Conservation (phyloP, 1,284 basidiomycete genomes). For the Irpex lacteus region DNA sequence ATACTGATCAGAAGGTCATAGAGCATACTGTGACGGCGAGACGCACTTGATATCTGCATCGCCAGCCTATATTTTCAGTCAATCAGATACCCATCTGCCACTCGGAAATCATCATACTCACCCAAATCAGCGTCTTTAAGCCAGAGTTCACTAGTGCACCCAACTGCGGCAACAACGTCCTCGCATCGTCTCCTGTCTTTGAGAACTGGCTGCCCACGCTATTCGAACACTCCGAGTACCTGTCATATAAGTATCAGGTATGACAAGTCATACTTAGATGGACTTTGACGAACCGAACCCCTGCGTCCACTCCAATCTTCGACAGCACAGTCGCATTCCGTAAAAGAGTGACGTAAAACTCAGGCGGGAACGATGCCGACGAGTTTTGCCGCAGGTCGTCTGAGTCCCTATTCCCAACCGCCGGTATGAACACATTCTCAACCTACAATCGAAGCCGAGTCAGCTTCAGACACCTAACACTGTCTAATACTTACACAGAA, state of each 20-base stretch:
- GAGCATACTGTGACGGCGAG: background rate
- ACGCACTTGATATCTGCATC: constrained; percentile 63
- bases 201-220: constrained; percentile 38
- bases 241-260: constrained; percentile 2
- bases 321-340: constrained; percentile 30
- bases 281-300: background rate
- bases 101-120: constrained; percentile 23
- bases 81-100: background rate
- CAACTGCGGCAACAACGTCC: constrained; percentile 52
- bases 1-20: background rate
- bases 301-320: constrained; percentile 45
- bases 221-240: constrained; percentile 47
- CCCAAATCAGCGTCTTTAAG: constrained; percentile 62
- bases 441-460: constrained; percentile 28
- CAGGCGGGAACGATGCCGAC: constrained; percentile 51
- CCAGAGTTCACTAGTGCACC: constrained; percentile 48
- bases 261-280: background rate
- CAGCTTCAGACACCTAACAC: background rate
- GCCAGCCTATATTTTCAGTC: constrained; percentile 42
- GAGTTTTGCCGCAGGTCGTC: constrained; percentile 59
- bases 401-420: constrained; percentile 48
- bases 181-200: constrained; percentile 49
- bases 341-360: constrained; percentile 51
- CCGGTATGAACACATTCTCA: constrained; percentile 45
- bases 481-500: constrained; percentile 47